phyloP scores from a whole-genome alignment of 805 yeast species.

The Candida sphagnicola region DNA sequence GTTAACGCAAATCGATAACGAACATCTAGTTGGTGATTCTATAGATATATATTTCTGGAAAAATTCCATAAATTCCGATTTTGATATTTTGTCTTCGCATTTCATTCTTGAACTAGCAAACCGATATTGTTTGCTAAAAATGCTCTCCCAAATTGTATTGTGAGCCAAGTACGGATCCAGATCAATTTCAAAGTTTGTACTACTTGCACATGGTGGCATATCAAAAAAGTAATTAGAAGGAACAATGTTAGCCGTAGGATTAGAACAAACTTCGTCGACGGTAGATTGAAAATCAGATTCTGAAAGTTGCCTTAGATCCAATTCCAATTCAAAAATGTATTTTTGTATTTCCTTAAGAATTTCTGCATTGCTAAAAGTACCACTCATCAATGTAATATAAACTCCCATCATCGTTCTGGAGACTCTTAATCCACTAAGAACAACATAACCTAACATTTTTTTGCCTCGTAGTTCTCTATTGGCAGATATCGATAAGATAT shows the following conservation, averaged over 20 bases:
- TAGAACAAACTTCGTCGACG: slow-evolving; percentile 29
- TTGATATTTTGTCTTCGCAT: slow-evolving; percentile 26
- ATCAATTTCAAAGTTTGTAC: slow-evolving; percentile 18
- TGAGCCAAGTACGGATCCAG: slow-evolving; percentile 30
- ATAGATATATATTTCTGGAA: slow-evolving; percentile 11
- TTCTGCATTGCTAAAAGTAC: slow-evolving; percentile 34
- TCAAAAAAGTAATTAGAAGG: slow-evolving; percentile 18
- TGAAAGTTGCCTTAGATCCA: slow-evolving; percentile 20
- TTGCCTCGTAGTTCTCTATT: slow-evolving; percentile 48
- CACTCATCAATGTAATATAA: slow-evolving; percentile 55
- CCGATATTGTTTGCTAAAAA: slow-evolving; percentile 38
- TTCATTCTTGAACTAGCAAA: slow-evolving; percentile 33
- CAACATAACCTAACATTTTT: slow-evolving; percentile 60
- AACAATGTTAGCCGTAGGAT: background rate
- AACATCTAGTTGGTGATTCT: slow-evolving; percentile 10
- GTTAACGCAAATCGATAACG: slow-evolving; percentile 8
- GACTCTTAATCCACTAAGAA: slow-evolving; percentile 52
- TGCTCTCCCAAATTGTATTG: slow-evolving; percentile 46
- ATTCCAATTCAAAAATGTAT: slow-evolving; percentile 41
- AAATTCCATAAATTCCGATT: slow-evolving; percentile 12
- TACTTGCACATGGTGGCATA: slow-evolving; percentile 22
- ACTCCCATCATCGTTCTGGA: slow-evolving; percentile 53
- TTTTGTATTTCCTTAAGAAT: slow-evolving; percentile 46
- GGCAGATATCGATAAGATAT: slow-evolving; percentile 41
- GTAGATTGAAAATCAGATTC: slow-evolving; percentile 31